Evolutionary conservation across 2,329 filamentous ascomycete genomes (phyloP), one percentile per base, ranked within the genome.

Genomic region (Sclerotinia spermophila): DNA sequence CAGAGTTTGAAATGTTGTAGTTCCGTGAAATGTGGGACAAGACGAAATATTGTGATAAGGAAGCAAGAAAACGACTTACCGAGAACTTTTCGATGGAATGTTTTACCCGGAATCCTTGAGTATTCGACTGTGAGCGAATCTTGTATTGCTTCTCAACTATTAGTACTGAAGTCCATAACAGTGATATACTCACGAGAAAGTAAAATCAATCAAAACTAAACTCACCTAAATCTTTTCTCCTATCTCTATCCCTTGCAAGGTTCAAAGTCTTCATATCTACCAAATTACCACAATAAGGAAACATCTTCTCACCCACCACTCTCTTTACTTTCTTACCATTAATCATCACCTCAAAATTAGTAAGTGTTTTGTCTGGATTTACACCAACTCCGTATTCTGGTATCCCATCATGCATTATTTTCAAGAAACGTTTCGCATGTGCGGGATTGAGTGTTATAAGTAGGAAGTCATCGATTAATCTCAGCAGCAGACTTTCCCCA

Each of bases 401-500:
- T 48, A 96, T 80, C 2, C 94, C 95, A 1, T 81, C 80, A 76
- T 97, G 90, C 94, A 99, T 97, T 24, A 87, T 85, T 71, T 89
- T 82, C 30, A 97, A 84, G 78, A 99, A 98, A 1, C 82, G 83
- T 71, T 84, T 84, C 0, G 93, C 95, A 76, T 94, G 88, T 11
- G 80, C 74, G 68, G 81, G 83, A 64, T 92, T 85, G 0, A 89
- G 89, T 0, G 92, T 97, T 76, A 99, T 90, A 60, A 99, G 87
- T 6, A 98, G 83, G 76, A 98, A 99, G 77, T 99, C 96, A 76
- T 99, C 96, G 56, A 97, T 92, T 15, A 97, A 85, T 24, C 96
- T 87, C 67, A 98, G 81, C 11, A 99, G 83, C 3, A 97, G 81
- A 64, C 87, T 90, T 45, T 90, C 83, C 7, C 81, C 78, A 0